phyloP scores from a whole-genome alignment of 1,139 yeast species.

The Kodamaea fungicola region DNA sequence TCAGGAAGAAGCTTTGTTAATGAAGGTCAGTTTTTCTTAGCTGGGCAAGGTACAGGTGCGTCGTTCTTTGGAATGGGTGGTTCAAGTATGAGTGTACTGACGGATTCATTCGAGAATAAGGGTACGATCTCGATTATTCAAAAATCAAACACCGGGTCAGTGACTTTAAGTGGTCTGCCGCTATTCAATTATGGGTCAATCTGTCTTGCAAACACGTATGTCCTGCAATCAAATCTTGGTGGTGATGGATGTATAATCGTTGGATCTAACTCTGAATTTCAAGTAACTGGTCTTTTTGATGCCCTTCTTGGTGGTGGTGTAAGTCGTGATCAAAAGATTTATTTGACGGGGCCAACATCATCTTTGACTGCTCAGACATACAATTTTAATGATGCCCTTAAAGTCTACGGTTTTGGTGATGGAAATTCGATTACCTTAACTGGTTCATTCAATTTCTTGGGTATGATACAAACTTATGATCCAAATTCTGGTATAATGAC shows the following conservation, averaged over 20 bases:
- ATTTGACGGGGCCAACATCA: slow-evolving; percentile 10
- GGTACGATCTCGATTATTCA: slow-evolving; percentile 26
- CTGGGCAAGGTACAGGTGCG: slow-evolving; percentile 19
- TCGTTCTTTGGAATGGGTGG: slow-evolving; percentile 18
- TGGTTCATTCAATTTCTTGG: slow-evolving; percentile 10
- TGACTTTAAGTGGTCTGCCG: slow-evolving; percentile 17
- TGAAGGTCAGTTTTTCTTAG: slow-evolving; percentile 27
- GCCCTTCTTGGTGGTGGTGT: no score
- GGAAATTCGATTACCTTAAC: slow-evolving; percentile 24
- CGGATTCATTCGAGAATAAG: background rate
- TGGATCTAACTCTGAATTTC: slow-evolving; percentile 7
- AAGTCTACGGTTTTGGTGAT: slow-evolving; percentile 28
- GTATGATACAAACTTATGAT: slow-evolving; percentile 9
- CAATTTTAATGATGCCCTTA: slow-evolving; percentile 16
- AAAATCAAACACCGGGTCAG: slow-evolving; percentile 15
- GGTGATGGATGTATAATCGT: slow-evolving; percentile 15
- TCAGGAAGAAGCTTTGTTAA: slow-evolving; percentile 20
- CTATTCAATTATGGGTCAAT: slow-evolving; percentile 16
- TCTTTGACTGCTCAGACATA: slow-evolving; percentile 11
- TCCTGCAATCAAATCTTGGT: slow-evolving; percentile 9
- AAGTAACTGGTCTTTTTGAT: slow-evolving; percentile 7
- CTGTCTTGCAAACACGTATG: slow-evolving; percentile 12
- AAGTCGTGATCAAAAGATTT: slow-evolving; percentile 10
- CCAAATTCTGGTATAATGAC: slow-evolving; percentile 14
- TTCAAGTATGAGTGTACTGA: background rate